A percentile compares a stretch with the other conserved stretches of the same genome.
Conservation (phyloP, 495 filamentous ascomycete genomes). For the Copromyces sp. region DNA sequence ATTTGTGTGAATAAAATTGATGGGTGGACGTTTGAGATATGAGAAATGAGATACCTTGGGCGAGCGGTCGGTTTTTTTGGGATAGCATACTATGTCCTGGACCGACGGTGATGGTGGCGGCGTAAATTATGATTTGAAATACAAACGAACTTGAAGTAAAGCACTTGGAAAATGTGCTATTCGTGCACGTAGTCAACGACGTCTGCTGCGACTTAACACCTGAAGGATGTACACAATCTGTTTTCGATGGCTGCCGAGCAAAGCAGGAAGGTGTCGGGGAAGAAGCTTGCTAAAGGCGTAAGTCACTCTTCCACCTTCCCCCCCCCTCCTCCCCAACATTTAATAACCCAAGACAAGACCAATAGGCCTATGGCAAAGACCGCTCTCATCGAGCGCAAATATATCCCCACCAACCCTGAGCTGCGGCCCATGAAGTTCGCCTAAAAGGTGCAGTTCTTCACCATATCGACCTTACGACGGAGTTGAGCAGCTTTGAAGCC, state of each 20-base stretch:
- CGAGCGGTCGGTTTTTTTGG: neutral
- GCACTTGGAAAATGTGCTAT: too few relatives aligned
- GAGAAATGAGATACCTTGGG: neutral
- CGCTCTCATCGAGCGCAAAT: slow-evolving; percentile 35
- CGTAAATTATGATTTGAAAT: neutral
- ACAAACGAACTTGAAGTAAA: neutral
- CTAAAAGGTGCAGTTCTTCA: slow-evolving; percentile 42
- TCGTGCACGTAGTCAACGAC: too few relatives aligned
- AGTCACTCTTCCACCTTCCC: neutral
- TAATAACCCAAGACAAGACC: too few relatives aligned
- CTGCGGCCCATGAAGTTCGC: slow-evolving; percentile 36
- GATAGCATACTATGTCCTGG: neutral
- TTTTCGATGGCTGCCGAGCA: slow-evolving; percentile 21
- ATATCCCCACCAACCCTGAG: slow-evolving; percentile 39
- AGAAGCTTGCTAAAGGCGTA: slow-evolving; percentile 24
- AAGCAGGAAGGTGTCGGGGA: slow-evolving; percentile 19
- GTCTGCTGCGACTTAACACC: too few relatives aligned
- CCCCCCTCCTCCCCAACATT: too few relatives aligned
- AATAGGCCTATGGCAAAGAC: neutral
- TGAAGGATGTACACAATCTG: slow-evolving; percentile 30
- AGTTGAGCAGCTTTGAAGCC: neutral
- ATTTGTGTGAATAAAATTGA: neutral
- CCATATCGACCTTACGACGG: slow-evolving; percentile 49
- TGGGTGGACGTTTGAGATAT: neutral
- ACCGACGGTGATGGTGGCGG: neutral